These are phyloP conservation scores for Cardamine chenopodiifolia DNA, from an alignment of 345 rosid genomes.

Conservation along the genomic window DNA sequence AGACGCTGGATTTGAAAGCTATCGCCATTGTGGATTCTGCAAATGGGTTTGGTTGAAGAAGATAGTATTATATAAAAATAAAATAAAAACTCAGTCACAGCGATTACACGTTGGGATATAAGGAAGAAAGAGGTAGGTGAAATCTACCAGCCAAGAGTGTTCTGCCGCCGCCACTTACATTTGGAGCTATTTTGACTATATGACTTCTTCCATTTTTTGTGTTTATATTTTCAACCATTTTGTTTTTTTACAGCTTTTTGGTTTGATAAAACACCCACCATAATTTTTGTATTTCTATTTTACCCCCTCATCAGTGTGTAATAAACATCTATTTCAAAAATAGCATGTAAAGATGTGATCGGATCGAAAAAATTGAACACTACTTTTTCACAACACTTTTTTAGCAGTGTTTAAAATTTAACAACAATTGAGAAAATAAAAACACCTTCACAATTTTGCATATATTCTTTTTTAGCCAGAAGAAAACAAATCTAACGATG, in stretches of 20 bases:
- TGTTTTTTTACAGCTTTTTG: too few species aligned
- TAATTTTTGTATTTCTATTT: too few species aligned
- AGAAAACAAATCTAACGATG: neutral
- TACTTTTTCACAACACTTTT: too few species aligned
- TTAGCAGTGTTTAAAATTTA: too few species aligned
- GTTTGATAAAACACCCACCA: too few species aligned
- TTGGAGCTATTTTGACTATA: slow-evolving; percentile 27
- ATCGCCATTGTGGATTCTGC: slow-evolving; percentile 30
- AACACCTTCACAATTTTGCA: neutral
- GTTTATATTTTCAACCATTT: neutral
- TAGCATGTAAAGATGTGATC: too few species aligned
- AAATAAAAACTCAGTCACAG: slow-evolving; percentile 10
- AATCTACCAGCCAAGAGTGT: slow-evolving; percentile 36
- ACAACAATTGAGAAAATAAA: neutral
- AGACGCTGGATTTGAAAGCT: slow-evolving; percentile 40
- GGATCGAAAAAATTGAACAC: too few species aligned
- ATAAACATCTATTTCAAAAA: too few species aligned
- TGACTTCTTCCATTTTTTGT: slow-evolving; percentile 1
- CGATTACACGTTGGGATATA: slow-evolving; percentile 29
- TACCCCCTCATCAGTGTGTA: too few species aligned
- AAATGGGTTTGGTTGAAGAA: slow-evolving; percentile 11
- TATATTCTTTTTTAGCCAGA: too few species aligned
- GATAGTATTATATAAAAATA: neutral
- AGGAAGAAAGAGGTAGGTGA: slow-evolving; percentile 36
- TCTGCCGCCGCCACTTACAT: slow-evolving; percentile 1